Evolutionary conservation across 768 basidiomycete genomes (phyloP).

Genomic region (Pleurotus djamor): DNA sequence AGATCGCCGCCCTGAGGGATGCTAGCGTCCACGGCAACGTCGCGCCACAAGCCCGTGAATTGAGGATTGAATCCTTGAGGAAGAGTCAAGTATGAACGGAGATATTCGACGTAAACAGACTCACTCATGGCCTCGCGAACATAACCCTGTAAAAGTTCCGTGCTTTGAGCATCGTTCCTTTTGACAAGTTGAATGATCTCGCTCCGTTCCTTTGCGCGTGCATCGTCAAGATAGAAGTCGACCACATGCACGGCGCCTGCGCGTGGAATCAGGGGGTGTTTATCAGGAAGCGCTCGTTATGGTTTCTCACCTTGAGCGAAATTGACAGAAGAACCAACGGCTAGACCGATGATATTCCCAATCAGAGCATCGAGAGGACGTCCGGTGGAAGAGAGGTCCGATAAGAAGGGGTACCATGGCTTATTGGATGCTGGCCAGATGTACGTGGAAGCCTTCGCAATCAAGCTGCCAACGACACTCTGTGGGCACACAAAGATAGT

Average conservation of each 20-base stretch:
- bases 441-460: slow-evolving; percentile 19
- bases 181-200: slow-evolving; percentile 34
- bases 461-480: slow-evolving; percentile 25
- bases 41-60: slow-evolving; percentile 38
- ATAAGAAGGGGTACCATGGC: slow-evolving; percentile 36
- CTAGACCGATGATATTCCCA: slow-evolving; percentile 42
- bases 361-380: slow-evolving; percentile 39
- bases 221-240: slow-evolving; percentile 50
- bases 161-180: slow-evolving; percentile 25
- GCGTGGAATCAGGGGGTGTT: not conserved
- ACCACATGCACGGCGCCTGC: slow-evolving; percentile 44
- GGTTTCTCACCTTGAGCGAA: slow-evolving; percentile 35
- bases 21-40: slow-evolving; percentile 25
- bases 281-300: not conserved
- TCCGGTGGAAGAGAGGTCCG: slow-evolving; percentile 28
- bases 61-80: slow-evolving; percentile 32
- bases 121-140: slow-evolving; percentile 50
- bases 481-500: slow-evolving; percentile 9
- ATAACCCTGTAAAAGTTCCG: slow-evolving; percentile 43
- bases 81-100: too few species aligned
- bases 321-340: slow-evolving; percentile 44
- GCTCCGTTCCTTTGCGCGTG: slow-evolving; percentile 31
- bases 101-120: slow-evolving; percentile 11
- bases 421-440: slow-evolving; percentile 28
- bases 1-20: slow-evolving; percentile 33